Evolutionary conservation across 495 filamentous ascomycete species (phyloP), one percentile per base, ranked within the genome.

Genomic region (Podospora conica): DNA sequence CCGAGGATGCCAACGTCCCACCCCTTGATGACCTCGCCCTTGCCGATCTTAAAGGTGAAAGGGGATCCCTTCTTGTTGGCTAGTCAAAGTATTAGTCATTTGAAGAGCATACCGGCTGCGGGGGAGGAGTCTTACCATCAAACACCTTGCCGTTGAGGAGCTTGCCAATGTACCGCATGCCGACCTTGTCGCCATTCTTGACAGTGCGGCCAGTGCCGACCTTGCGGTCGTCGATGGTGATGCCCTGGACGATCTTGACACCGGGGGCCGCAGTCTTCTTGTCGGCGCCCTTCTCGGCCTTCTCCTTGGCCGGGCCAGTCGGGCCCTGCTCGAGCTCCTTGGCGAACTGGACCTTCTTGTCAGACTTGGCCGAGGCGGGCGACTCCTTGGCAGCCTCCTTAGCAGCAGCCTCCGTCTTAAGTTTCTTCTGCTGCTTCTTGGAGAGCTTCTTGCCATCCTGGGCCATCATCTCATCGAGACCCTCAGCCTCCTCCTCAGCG

Each of bases 301-400:
- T 65, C 71, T 79, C 75, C 75, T 80, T 75, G 18, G 79, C 75
- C 54, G 89, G 88, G 65, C 87, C 86, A 54, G 92, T 92, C 53
- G 95, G 95, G 57, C 94, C 95, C 76, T 96, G 93, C 82, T 98
- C 96, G 31, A 98, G 90, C 76, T 97, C 91, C 84, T 97, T 96
- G 69, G 95, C 95, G 76, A 99, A 99, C 79, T 96, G 92, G 28
- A 99, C 95, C 83, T 97, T 97, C 87, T 98, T 98, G 76, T 91
- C 90, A 31, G 77, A 78, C 81, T 90, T 90, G 68, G 80, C 71
- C 10, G 64, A 66, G 66, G 81, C 60, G 58, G 73, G 68, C 11
- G 74, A 70, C 55, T 81, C 77, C 67, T 86, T 85, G 54, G 80
- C 58, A 29, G 58, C 64, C 66, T 68, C 57, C 55, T 55, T 71